Evolutionary conservation across 345 rosid species (phyloP).

Genomic region (Adansonia digitata): DNA sequence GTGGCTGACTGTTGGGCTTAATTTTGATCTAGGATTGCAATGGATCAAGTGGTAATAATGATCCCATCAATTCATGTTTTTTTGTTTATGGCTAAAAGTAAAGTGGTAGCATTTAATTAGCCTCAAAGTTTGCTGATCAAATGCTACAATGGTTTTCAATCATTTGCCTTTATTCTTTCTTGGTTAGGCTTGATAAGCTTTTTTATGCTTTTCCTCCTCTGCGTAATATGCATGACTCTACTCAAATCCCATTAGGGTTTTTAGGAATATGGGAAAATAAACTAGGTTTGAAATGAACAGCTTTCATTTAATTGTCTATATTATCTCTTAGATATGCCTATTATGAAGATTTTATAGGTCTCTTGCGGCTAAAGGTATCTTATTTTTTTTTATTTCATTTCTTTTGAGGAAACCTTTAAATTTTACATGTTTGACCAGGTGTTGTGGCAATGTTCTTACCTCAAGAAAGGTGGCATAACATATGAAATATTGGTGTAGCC

Average conservation of each 20-base stretch:
- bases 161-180: neutral
- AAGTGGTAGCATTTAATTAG: conserved; percentile 8
- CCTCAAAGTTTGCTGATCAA: neutral
- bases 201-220: neutral
- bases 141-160: conserved; percentile 14
- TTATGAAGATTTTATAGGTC: neutral
- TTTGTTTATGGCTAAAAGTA: conserved; percentile 15
- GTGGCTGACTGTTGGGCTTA: conserved; percentile 23
- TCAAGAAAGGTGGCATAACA: too few relatives aligned
- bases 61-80: conserved; percentile 13
- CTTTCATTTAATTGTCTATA: neutral
- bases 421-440: neutral
- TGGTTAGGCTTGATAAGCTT: neutral
- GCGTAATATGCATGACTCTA: neutral
- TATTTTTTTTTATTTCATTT: neutral
- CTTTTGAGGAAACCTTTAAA: neutral
- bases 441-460: neutral
- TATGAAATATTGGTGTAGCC: too few relatives aligned
- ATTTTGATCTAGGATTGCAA: conserved; percentile 30
- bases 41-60: conserved; percentile 19
- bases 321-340: neutral
- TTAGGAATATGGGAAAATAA: too few relatives aligned
- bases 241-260: too few relatives aligned
- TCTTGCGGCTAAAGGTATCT: neutral
- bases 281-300: neutral